Evolutionary conservation across 2,329 filamentous ascomycete genomes (phyloP), one percentile per base, ranked within the genome.

Genomic region (Chrysosporium keratinophilum): DNA sequence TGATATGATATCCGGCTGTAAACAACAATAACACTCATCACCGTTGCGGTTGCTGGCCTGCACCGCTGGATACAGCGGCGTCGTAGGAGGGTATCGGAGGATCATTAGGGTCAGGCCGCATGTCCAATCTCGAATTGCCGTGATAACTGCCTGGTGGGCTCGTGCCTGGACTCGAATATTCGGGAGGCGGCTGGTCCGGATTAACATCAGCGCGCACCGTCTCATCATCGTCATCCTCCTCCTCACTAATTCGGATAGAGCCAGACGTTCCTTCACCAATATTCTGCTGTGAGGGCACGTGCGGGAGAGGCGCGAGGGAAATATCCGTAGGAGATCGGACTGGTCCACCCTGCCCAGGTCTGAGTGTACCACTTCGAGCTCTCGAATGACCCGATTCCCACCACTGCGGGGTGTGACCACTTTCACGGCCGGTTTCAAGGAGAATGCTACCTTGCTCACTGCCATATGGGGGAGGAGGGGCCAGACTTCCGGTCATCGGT

Each of bases 401-500:
- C 54, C 53, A 56, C 42, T 60, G 58, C 5, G 50, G 51, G 15
- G 55, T 12, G n/a, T 56, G 57, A 7, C 42, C 69, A 56, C 74
- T 74, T 52, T 77, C 75, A 46, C 78, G 79, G 11, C 93, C 93
- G 5, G 88, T 84, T 67, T 96, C 93, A 11, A 98, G 79, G 28
- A 98, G 76, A 61, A 98, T 96, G 66, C 90, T 96, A 63, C 93
- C 93, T 71, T 95, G 89, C 72, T 97, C 93, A 58, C 88, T 95
- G 46, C 93, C 93, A 66, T 98, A 98, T 1, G 93, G 93, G 49
- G 93, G 93, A 42, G 93, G 93, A 14, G 93, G 93, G 28, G 93
- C 93, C 56, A 98, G 77, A 64, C 88, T 95, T 56, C 93, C 93
- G 1, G 88, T 96, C 79, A 94, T 94, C 4, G 93, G 93, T 46